Percentiles rank a stretch among this genome's conserved stretches.
Evolutionary conservation across 106 monocot species (phyloP).

Genomic region (Acorus gramineus): DNA sequence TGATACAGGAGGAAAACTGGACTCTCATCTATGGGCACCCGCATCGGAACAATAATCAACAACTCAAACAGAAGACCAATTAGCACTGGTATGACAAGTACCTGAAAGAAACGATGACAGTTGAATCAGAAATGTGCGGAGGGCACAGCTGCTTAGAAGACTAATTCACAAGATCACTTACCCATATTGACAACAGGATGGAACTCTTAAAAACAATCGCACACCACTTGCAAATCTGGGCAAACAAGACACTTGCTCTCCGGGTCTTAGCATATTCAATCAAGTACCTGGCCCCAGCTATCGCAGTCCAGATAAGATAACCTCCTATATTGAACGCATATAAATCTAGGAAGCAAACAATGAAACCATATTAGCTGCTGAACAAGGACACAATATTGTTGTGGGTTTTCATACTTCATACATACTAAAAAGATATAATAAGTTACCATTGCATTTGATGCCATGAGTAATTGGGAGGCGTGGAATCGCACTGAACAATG

Average conservation of each 20-base stretch:
- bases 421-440: too few species aligned
- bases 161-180: conserved; percentile 10
- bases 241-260: conserved; percentile 40
- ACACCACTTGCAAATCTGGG: conserved; percentile 75
- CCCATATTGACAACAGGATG: conserved; percentile 88
- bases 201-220: conserved; percentile 77
- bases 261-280: conserved; percentile 52
- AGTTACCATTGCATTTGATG: conserved; percentile 94
- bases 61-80: conserved; percentile 95
- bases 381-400: not conserved
- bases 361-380: not conserved
- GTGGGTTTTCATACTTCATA: too few species aligned
- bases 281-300: conserved; percentile 65
- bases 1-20: conserved; percentile 96
- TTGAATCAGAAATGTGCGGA: too few species aligned
- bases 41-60: conserved; percentile 87
- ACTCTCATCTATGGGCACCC: conserved; percentile 93
- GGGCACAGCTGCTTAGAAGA: not conserved
- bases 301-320: conserved; percentile 68
- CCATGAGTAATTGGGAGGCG: conserved; percentile 94
- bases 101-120: conserved; percentile 18
- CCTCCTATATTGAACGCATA: conserved; percentile 96
- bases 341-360: conserved; percentile 39
- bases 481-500: conserved; percentile 78
- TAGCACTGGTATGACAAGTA: conserved; percentile 87